These are phyloP conservation scores for Zygoascus biomembranicola DNA, from an alignment of 805 yeast species.

Conservation along the genomic window DNA sequence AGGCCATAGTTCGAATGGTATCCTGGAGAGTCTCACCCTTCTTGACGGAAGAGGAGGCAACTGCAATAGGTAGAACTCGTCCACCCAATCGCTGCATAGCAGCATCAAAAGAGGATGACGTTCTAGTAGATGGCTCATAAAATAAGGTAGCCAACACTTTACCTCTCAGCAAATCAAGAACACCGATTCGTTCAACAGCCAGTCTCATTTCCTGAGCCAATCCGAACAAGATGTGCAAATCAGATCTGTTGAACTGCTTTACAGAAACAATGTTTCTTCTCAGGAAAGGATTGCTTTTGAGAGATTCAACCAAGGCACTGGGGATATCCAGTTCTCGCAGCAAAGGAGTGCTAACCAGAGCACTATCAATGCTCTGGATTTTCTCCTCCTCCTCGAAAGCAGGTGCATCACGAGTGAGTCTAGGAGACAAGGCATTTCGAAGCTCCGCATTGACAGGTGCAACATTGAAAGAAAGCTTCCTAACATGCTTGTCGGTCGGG, in stretches of 20 bases:
- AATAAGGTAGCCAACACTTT: conserved; percentile 89
- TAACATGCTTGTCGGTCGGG: neutral
- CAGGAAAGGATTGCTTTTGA: conserved; percentile 87
- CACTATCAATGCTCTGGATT: neutral
- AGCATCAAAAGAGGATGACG: conserved; percentile 93
- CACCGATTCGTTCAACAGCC: conserved; percentile 94
- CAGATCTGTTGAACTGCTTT: conserved; percentile 76
- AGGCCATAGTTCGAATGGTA: conserved; percentile 87
- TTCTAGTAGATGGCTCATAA: conserved; percentile 97
- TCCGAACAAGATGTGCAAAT: conserved; percentile 85
- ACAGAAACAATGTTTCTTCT: conserved; percentile 85
- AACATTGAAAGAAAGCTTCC: conserved; percentile 19
- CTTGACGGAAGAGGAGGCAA: conserved; percentile 86
- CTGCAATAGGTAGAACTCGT: conserved; percentile 80
- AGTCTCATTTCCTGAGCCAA: conserved; percentile 98
- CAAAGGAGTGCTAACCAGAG: conserved; percentile 1
- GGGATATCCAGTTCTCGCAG: conserved; percentile 29
- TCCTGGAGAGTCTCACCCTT: conserved; percentile 98
- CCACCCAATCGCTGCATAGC: conserved; percentile 99
- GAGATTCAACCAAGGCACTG: conserved; percentile 67
- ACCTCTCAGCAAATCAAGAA: conserved; percentile 81
- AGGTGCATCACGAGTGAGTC: conserved; percentile 4
- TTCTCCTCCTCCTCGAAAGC: neutral
- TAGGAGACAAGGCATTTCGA: conserved; percentile 2
- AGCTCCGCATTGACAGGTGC: conserved; percentile 20